Base-by-base conservation (phyloP, 1,139 yeast genomes). In the Ashbya aceris region DNA sequence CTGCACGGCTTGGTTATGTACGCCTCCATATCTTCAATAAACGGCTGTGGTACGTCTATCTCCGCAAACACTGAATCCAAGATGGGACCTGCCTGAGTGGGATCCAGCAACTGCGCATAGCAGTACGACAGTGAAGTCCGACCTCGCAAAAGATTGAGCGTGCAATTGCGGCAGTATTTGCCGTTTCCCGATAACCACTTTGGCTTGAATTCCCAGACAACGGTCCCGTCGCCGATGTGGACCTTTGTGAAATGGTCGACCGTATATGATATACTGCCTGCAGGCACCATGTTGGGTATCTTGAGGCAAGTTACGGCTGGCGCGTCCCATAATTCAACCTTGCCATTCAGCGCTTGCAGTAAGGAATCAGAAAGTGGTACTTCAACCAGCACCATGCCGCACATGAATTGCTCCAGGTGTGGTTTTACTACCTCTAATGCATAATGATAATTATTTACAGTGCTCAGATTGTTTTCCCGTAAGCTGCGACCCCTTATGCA, bases 121-220 rank as follows among this genome's bases (percentile, higher is more conserved):
- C 64, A 59, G 39, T 56, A 56, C 3, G 38, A 33, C 7, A 51
- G 44, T 14, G 42, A 37, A 6, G 23, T 17, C 20, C 61, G 44
- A 1, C 47, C 45, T 38, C 54, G 58, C 23, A 45, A 33, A 10
- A 26, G 40, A 31, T 54, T 57, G 40, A 55, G 57, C 1, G 59
- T 50, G 40, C 64, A 60, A 43, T 58, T 60, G 36, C 64, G 49
- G 38, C 64, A 59, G 38, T 49, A 54, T 7, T 35, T 39, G 4
- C 44, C 31, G 4, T 45, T 41, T 28, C 49, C 48, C 38, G 49
- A 43, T 9, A 56, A 36, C 64, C 64, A 59, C 43, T 60, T 60
- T 6, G 64, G 64, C 41, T 60, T 60, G 26, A 58, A 42, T 44
- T 60, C 64, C 50, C 59, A 40, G 4, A 55, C 28, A 7, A 52